Conservation (phyloP, 1,284 basidiomycete genomes). For the Anthracocystis panici-leucophaei region DNA sequence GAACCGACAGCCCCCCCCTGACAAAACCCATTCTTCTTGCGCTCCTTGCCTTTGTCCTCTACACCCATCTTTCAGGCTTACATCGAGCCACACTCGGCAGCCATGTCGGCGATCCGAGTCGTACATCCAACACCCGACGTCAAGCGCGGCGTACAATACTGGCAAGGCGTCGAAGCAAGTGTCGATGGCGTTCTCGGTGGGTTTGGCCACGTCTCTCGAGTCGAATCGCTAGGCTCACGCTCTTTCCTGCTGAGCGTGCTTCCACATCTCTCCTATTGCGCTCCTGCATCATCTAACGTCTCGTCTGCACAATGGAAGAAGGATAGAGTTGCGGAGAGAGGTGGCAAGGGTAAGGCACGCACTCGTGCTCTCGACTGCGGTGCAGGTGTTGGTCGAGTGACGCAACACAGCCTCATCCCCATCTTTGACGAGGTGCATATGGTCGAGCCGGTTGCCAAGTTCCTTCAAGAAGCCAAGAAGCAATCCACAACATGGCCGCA, state of each 20-base stretch:
- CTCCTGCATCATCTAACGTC: slow-evolving; percentile 57
- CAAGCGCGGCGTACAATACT: slow-evolving; percentile 64
- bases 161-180: slow-evolving; percentile 65
- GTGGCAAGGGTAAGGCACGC: slow-evolving; percentile 53
- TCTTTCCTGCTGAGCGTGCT: slow-evolving; percentile 63
- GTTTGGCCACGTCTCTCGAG: slow-evolving; percentile 65
- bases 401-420: slow-evolving; percentile 61
- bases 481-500: slow-evolving; percentile 54
- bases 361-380: slow-evolving; percentile 67
- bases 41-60: not conserved
- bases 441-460: slow-evolving; percentile 67
- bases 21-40: slow-evolving; percentile 6
- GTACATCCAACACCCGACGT: slow-evolving; percentile 65
- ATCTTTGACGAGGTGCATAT: slow-evolving; percentile 67
- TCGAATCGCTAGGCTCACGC: slow-evolving; percentile 67
- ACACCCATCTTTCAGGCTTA: not conserved
- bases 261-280: slow-evolving; percentile 58
- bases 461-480: slow-evolving; percentile 61
- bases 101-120: slow-evolving; percentile 46
- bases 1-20: slow-evolving; percentile 15
- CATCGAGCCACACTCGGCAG: not conserved
- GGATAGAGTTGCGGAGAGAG: slow-evolving; percentile 49
- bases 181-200: slow-evolving; percentile 68
- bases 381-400: slow-evolving; percentile 68
- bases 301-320: slow-evolving; percentile 54